Conservation (phyloP, 2,329 filamentous ascomycete species). For the Rosellinia necatrix region DNA sequence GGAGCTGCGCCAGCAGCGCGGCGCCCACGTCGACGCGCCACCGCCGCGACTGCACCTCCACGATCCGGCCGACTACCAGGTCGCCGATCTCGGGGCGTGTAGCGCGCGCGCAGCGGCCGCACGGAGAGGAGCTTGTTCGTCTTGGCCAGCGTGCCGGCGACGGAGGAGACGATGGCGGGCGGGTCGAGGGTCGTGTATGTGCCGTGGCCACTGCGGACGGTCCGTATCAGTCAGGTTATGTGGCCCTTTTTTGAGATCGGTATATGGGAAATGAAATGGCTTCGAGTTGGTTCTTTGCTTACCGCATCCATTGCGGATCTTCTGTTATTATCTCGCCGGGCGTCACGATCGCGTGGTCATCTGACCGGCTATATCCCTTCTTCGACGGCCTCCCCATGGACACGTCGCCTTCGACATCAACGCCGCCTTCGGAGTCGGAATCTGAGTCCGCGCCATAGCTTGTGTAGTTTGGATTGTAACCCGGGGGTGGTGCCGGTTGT, state of each 20-base stretch:
- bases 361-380: slow-evolving; percentile 45
- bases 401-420: slow-evolving; percentile 50
- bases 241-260: background rate
- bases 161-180: slow-evolving; percentile 80
- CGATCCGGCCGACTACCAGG: slow-evolving; percentile 88
- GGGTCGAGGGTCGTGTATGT: slow-evolving; percentile 72
- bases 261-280: background rate
- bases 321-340: slow-evolving; percentile 87
- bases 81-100: slow-evolving; percentile 96
- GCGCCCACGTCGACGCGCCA: slow-evolving; percentile 96
- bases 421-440: slow-evolving; percentile 51
- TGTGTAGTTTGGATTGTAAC: slow-evolving; percentile 19
- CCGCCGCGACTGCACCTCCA: slow-evolving; percentile 88
- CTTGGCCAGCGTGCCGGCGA: slow-evolving; percentile 86
- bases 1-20: slow-evolving; percentile 81
- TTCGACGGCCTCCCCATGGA: slow-evolving; percentile 50
- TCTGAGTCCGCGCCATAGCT: slow-evolving; percentile 31
- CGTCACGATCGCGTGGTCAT: slow-evolving; percentile 69
- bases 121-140: slow-evolving; percentile 98
- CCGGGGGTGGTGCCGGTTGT: slow-evolving; percentile 34
- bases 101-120: slow-evolving; percentile 85
- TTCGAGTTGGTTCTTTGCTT: slow-evolving; percentile 30
- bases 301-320: slow-evolving; percentile 96
- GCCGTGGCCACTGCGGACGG: slow-evolving; percentile 77
- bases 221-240: slow-evolving; percentile 4